Base-by-base conservation (phyloP, 148 eudicot species). In the Dianthus caryophyllus region DNA sequence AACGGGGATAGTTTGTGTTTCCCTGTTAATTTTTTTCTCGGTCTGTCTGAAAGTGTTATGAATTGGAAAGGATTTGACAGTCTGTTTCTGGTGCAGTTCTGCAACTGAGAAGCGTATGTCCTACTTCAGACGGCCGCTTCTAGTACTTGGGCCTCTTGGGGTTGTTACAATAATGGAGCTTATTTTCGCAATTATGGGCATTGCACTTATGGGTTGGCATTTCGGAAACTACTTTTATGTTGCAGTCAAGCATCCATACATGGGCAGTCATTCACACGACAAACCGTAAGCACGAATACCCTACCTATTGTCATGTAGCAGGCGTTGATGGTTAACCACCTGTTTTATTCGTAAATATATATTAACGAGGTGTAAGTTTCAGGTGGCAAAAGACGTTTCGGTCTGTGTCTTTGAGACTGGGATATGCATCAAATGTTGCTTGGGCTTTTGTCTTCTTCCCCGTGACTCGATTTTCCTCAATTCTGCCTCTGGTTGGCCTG, bases 371-470 rank as follows among this genome's bases (percentile, higher is more conserved):
- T 38, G 17, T 20, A 13, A 38, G 38, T 44, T 25, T 48, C 78
- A 83, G 88, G 57, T 82, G 86, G 85, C 61, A 74, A 49, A 64
- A 66, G 33, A 76, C 44, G 46, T 82, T 85, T 11, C 73, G 84
- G 39, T 74, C 81, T 48, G 77, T 61, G 30, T 71, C 80, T 21
- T 57, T 82, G 64, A 69, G 86, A 54, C 67, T 85, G 39, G 86
- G 88, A 6, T 82, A 82, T 70, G 80, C 81, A 17, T 81, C 82
- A n/a, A 77, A 85, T 54, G 67, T 82, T 16, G 77, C 82, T 20
- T 78, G 82, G 78, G 84, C 89, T 11, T 85, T 85, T 44, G 29
- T 85, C 62, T 85, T 85, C 73, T 75, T 82, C 24, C 89, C 86
- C 0, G 89, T 85, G 57, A 78, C 78, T 39, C 79, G 89, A 56